phyloP scores from a whole-genome alignment of 768 basidiomycete species.

The Suillus placidus region DNA sequence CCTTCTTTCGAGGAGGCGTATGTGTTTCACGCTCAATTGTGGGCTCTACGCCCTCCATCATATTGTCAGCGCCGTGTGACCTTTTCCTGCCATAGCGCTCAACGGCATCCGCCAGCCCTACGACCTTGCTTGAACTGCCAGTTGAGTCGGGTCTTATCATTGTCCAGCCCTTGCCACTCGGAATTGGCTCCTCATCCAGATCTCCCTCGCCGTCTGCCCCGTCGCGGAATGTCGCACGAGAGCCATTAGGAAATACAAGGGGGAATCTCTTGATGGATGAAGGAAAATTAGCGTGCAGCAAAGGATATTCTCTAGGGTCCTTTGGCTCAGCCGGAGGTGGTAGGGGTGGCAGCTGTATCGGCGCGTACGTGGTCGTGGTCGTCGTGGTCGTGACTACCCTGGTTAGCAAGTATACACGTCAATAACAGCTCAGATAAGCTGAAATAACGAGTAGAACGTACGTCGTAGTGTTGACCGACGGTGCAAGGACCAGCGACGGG shows the following conservation, averaged over 20 bases:
- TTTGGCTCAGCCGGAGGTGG: slow-evolving; percentile 72
- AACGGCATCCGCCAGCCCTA: slow-evolving; percentile 77
- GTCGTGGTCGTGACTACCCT: slow-evolving; percentile 92
- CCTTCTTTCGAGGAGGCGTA: slow-evolving; percentile 75
- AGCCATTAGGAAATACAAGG: slow-evolving; percentile 78
- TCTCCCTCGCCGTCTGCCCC: slow-evolving; percentile 64
- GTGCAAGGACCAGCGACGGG: slow-evolving; percentile 72
- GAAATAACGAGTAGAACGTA: slow-evolving; percentile 39
- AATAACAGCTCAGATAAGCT: slow-evolving; percentile 14
- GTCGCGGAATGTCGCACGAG: slow-evolving; percentile 79
- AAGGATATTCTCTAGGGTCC: slow-evolving; percentile 79
- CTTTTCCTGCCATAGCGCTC: slow-evolving; percentile 76
- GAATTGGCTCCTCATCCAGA: slow-evolving; percentile 68
- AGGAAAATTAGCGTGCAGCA: slow-evolving; percentile 76
- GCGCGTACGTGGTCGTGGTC: slow-evolving; percentile 87
- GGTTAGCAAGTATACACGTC: slow-evolving; percentile 27
- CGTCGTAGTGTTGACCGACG: slow-evolving; percentile 86
- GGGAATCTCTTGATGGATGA: slow-evolving; percentile 73
- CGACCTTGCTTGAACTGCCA: slow-evolving; percentile 48
- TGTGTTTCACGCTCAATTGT: slow-evolving; percentile 47
- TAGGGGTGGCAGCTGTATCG: slow-evolving; percentile 78
- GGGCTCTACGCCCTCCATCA: slow-evolving; percentile 78
- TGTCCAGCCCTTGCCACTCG: slow-evolving; percentile 71
- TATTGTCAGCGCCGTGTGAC: slow-evolving; percentile 51
- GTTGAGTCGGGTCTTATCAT: slow-evolving; percentile 72